Base-by-base conservation (phyloP, 2,329 filamentous ascomycete genomes). In the Chalaropsis ovoidea region DNA sequence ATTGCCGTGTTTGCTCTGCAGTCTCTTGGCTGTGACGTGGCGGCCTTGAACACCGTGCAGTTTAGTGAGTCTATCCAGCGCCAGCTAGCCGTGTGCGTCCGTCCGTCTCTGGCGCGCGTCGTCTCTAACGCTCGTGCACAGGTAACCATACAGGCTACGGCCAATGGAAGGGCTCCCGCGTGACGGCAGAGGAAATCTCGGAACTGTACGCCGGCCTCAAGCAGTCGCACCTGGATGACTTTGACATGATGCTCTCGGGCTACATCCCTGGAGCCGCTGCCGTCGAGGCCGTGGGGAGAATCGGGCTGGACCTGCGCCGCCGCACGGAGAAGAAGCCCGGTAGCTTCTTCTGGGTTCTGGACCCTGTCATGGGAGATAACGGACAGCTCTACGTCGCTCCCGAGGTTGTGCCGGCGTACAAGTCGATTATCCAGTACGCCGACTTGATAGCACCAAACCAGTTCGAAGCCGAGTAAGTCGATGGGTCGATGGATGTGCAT, bases 351-450 rank as follows among this genome's bases (percentile, higher is more conserved):
- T 97, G 93, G 93, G 90, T 96, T 2, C 81, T 99, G 31, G 94
- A 99, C 74, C 94, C 95, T 0, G 94, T 99, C 61, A 99, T 99
- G 94, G 94, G 94, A 39, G 94, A 99, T 74, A 91, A 96, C 72
- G 94, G 91, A 62, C 85, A 83, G 70, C 80, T 99, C 13, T 99
- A 99, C 73, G 93, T 99, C 7, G 89, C 87, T 5, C 86, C 93
- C 71, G 90, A 95, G 69, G 90, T 95, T 2, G 89, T 97, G 17
- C 92, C 92, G 0, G 91, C 89, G 15, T 99, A 97, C 75, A 93
- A 90, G 76, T 80, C 80, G 27, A 79, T 96, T 66, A 79, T 97
- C 24, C 81, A 81, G 43, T 82, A 93, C 71, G 93, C 94, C 1
- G 94, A 99, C 75, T 75, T 99, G 70, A 95, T 99, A 65, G 77